Conservation (phyloP, 495 filamentous ascomycete genomes). For the Talaromyces stipitatus region DNA sequence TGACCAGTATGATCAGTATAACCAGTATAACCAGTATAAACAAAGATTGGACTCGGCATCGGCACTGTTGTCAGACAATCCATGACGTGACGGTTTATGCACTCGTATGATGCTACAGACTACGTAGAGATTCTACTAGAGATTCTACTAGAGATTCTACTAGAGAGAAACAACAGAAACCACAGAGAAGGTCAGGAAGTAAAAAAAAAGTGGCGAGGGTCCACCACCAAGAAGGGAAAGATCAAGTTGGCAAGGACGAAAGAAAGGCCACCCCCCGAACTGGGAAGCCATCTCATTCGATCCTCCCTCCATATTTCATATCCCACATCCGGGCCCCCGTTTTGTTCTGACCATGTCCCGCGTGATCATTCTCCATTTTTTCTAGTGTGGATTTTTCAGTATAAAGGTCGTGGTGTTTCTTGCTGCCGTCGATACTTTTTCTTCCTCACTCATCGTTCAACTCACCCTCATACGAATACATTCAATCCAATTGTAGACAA, state of each 20-base stretch:
- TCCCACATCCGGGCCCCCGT: not conserved
- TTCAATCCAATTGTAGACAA: conserved; percentile 8
- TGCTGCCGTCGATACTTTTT: too few species aligned
- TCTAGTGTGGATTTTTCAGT: not conserved
- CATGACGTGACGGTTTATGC: too few species aligned
- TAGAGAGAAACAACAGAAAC: too few species aligned
- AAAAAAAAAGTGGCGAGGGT: too few species aligned
- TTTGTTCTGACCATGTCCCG: not conserved
- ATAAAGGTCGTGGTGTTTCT: not conserved
- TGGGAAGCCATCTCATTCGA: not conserved
- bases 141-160: too few species aligned
- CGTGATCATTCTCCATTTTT: not conserved
- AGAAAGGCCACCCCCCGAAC: not conserved
- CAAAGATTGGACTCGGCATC: too few species aligned
- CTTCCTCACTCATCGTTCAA: conserved; percentile 8
- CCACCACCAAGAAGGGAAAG: not conserved
- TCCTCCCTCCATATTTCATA: not conserved
- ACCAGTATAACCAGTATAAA: too few species aligned
- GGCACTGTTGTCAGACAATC: too few species aligned
- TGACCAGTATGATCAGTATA: too few species aligned
- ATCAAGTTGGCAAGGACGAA: not conserved
- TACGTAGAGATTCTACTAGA: too few species aligned
- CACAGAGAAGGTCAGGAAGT: too few species aligned
- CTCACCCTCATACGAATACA: conserved; percentile 3
- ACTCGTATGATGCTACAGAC: too few species aligned